Evolutionary conservation across 139 green algal genomes (phyloP), one percentile per base, ranked within the genome.

Genomic region (Closterium sp.): DNA sequence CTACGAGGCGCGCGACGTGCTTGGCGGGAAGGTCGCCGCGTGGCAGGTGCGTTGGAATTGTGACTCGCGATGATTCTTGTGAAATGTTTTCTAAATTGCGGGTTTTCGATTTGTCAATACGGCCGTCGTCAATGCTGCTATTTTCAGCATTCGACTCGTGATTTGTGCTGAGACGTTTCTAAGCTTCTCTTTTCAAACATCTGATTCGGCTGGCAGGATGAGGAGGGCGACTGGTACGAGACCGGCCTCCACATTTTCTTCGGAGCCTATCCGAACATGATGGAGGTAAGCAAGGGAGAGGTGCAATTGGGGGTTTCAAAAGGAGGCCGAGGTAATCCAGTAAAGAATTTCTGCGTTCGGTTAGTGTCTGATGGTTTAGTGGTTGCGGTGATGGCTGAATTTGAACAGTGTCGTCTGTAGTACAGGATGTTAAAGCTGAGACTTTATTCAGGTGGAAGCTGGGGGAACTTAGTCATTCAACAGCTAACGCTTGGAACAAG

Each of bases 251-350:
- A 96, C 92, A 96, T 96, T 86, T 96, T 96, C 91, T 96, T 99
- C 88, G 98, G 98, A 32, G 98, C 98, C 7, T 99, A 99, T 95
- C 98, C 98, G 86, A 99, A 99, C 94, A 98, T 99, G 94, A 98
- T 99, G 97, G 98, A 99, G 92, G 92, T 94, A 22, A 87, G 62
- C 62, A 79, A 1, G 45, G 45, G 45, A 70, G 45, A 13, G 11
- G 10, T 70, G 45, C 45, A 70, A 13, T 70, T 2, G 45, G 10
- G 45, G 45, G 1, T 70, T n/a, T n/a, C 10, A 0, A 22, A 38
- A 50, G 38, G 38, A 50, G 38, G 38, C 38, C 3, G 3, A 38
- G 3, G 3, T 38, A 38, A 38, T 38, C 32, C 32, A 3, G 32
- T 38, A 38, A 7, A 2, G 32, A 38, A 38, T 7, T 38, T 7